phyloP scores from a whole-genome alignment of 1,284 basidiomycete genomes.

The Cryptococcus sp. region DNA sequence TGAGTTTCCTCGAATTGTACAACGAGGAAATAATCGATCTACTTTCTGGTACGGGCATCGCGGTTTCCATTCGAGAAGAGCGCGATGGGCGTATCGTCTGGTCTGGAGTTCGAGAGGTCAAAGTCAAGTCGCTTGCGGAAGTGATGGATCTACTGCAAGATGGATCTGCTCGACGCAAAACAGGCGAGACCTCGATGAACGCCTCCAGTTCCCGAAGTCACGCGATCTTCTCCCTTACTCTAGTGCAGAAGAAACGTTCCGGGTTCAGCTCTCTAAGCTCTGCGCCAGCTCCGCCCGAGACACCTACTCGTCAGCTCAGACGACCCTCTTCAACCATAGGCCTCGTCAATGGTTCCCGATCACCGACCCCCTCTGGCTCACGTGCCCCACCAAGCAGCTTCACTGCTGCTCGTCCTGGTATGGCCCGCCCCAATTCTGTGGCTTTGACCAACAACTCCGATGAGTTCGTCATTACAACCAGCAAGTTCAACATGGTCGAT shows the following conservation, averaged over 20 bases:
- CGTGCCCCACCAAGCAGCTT: constrained; percentile 26
- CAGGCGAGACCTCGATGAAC: constrained; percentile 98
- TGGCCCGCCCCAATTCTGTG: constrained; percentile 67
- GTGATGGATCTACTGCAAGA: constrained; percentile 90
- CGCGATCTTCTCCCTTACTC: constrained; percentile 95
- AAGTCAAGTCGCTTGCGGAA: constrained; percentile 76
- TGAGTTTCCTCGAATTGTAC: constrained; percentile 94
- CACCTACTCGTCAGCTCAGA: constrained; percentile 29
- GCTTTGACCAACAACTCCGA: constrained; percentile 59
- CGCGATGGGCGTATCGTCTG: constrained; percentile 96
- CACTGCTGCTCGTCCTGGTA: constrained; percentile 29
- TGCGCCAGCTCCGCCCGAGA: constrained; percentile 18
- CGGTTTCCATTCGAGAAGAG: constrained; percentile 94
- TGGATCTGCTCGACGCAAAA: constrained; percentile 85
- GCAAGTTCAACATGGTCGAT: constrained; percentile 99
- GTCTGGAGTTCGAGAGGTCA: constrained; percentile 89
- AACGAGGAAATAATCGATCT: constrained; percentile 96
- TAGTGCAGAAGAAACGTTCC: constrained; percentile 65
- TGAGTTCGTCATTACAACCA: constrained; percentile 85
- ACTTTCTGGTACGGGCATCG: constrained; percentile 68
- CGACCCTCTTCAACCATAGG: constrained; percentile 38
- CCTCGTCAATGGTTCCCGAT: constrained; percentile 15
- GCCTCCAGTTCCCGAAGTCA: constrained; percentile 96
- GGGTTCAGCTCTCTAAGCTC: constrained; percentile 2
- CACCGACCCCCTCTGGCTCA: constrained; percentile 25